Percentiles rank a stretch among this genome's conserved stretches.
Conservation (phyloP, 768 basidiomycete genomes). For the Suillus luteus region DNA sequence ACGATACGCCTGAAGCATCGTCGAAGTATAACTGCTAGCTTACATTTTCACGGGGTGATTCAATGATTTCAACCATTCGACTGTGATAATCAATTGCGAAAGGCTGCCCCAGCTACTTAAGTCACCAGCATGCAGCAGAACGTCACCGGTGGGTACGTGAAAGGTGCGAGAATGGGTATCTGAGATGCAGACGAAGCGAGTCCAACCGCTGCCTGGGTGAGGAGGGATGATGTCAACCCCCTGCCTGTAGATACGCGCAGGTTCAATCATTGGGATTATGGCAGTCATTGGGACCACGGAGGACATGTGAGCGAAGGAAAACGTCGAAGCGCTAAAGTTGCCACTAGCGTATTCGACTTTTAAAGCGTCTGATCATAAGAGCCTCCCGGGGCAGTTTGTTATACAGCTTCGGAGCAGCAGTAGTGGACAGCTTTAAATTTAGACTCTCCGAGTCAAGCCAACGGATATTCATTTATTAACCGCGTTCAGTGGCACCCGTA, state of each 20-base stretch:
- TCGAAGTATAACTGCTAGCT: constrained; percentile 15
- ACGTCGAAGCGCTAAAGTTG: background rate
- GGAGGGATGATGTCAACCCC: constrained; percentile 22
- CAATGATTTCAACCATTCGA: constrained; percentile 58
- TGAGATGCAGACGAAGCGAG: constrained; percentile 38
- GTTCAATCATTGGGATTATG: background rate
- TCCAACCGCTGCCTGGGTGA: constrained; percentile 36
- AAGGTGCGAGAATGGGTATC: constrained; percentile 40
- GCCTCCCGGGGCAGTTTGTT: background rate
- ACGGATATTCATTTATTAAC: no score
- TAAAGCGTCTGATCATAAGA: background rate
- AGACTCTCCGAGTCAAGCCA: no score
- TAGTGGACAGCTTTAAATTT: background rate
- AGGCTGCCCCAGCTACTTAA: constrained; percentile 53
- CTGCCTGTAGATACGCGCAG: background rate
- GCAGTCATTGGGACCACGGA: background rate
- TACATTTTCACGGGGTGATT: constrained; percentile 66
- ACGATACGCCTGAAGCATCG: background rate
- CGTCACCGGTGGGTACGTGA: constrained; percentile 60
- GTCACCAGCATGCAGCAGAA: constrained; percentile 68
- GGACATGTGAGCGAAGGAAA: background rate
- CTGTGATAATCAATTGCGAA: constrained; percentile 47
- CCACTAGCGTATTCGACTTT: background rate
- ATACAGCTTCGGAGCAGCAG: background rate
- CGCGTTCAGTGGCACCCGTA: no score